phyloP scores from a whole-genome alignment of 306 rosid genomes.

The Datisca glomerata region DNA sequence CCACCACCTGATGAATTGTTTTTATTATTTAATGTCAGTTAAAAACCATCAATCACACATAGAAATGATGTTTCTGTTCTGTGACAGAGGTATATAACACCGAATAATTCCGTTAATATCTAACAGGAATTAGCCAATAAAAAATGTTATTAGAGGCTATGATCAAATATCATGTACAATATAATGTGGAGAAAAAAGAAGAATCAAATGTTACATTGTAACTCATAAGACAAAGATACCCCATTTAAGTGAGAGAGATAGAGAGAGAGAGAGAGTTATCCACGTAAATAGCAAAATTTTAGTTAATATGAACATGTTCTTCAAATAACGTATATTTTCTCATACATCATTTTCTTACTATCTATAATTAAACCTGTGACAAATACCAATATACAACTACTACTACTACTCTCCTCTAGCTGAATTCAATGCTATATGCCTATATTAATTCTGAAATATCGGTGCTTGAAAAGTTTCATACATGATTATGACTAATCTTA shows the following conservation, averaged over 20 bases:
- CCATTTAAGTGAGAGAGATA: too few species aligned
- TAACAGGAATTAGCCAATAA: not conserved
- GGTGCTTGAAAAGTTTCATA: not conserved
- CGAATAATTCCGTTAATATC: not conserved
- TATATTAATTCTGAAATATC: not conserved
- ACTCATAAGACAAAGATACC: too few species aligned
- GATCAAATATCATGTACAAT: not conserved
- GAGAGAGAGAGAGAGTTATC: too few species aligned
- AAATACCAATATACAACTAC: too few species aligned
- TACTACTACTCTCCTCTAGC: not conserved
- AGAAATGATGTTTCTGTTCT: not conserved
- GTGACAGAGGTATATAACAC: not conserved
- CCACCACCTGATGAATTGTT: slow-evolving; percentile 37
- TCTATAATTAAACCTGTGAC: too few species aligned
- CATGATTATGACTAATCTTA: not conserved
- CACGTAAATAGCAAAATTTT: too few species aligned
- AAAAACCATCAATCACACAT: not conserved
- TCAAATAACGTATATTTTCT: too few species aligned
- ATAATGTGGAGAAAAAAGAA: too few species aligned
- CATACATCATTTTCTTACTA: too few species aligned
- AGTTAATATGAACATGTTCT: too few species aligned
- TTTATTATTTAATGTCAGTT: not conserved
- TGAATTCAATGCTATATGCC: not conserved
- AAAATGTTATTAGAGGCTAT: not conserved
- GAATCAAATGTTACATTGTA: too few species aligned